A percentile compares a stretch with the other conserved stretches of the same genome.
Conservation (phyloP, 768 basidiomycete species). For the Sporobolomyces pararoseus region DNA sequence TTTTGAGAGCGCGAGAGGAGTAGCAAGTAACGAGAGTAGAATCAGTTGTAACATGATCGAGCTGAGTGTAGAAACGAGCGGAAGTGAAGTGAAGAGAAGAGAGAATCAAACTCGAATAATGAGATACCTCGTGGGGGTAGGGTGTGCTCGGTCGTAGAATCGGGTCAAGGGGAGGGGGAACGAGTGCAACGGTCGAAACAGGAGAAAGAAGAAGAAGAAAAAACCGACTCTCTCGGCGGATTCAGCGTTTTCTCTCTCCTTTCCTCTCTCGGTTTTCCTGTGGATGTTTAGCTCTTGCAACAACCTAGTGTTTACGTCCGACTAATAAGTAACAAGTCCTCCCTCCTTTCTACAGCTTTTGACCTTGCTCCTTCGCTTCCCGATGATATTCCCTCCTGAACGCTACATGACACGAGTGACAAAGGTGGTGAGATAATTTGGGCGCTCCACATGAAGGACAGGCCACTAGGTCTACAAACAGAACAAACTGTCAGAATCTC, state of each 20-base stretch:
- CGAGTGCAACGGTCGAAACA: too few relatives aligned
- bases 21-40: neutral
- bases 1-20: constrained; percentile 7
- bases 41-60: neutral
- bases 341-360: neutral
- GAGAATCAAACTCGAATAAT: neutral
- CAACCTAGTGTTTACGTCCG: too few relatives aligned
- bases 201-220: too few relatives aligned
- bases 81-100: neutral
- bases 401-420: constrained; percentile 71
- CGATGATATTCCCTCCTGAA: constrained; percentile 65
- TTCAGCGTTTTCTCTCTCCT: too few relatives aligned
- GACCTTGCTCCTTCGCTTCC: constrained; percentile 38
- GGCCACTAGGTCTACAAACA: constrained; percentile 69
- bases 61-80: neutral
- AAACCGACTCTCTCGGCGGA: too few relatives aligned
- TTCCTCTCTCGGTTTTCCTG: too few relatives aligned
- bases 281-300: too few relatives aligned
- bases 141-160: too few relatives aligned
- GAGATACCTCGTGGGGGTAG: too few relatives aligned
- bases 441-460: constrained; percentile 85
- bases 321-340: too few relatives aligned
- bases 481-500: neutral
- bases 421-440: constrained; percentile 84
- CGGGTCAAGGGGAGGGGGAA: neutral